Conservation (phyloP, 2,329 filamentous ascomycete genomes). For the Cryoendolithus antarcticus region DNA sequence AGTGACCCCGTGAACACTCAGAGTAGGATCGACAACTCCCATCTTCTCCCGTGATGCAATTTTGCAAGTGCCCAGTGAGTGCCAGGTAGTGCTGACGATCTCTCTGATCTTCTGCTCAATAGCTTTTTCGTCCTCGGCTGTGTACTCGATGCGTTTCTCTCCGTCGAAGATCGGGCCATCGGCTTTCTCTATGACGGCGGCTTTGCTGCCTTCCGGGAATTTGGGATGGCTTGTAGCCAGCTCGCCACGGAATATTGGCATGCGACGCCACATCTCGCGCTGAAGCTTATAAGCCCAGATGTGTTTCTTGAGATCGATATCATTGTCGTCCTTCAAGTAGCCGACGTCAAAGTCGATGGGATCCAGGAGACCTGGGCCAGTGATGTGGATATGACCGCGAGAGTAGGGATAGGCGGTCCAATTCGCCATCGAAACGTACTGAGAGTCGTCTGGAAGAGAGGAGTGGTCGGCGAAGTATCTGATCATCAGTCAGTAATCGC, state of each 20-base stretch:
- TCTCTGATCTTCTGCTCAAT: constrained; percentile 31
- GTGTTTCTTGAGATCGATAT: constrained; percentile 37
- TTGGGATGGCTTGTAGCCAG: constrained; percentile 23
- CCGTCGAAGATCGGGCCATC: constrained; percentile 28
- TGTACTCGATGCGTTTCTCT: constrained; percentile 27
- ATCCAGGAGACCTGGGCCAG: constrained; percentile 26
- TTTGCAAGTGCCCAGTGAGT: constrained; percentile 26
- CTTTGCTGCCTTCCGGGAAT: constrained; percentile 33
- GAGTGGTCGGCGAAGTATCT: constrained; percentile 22
- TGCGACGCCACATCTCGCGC: constrained; percentile 46
- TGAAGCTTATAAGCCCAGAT: constrained; percentile 53
- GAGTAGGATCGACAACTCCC: constrained; percentile 27
- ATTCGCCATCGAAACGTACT: constrained; percentile 15
- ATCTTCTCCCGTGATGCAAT: constrained; percentile 24
- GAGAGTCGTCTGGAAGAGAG: constrained; percentile 24
- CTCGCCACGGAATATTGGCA: constrained; percentile 35
- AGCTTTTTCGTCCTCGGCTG: constrained; percentile 22
- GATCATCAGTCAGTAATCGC: constrained; percentile 1
- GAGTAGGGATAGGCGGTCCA: constrained; percentile 51
- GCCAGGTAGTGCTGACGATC: constrained; percentile 29
- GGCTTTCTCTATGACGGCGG: constrained; percentile 16
- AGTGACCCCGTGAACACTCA: constrained; percentile 28
- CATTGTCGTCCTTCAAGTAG: constrained; percentile 37
- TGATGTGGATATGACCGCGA: constrained; percentile 49
- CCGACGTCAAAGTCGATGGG: constrained; percentile 19